phyloP scores from a whole-genome alignment of 2,329 filamentous ascomycete genomes.

The Clonostachys rhizophaga region DNA sequence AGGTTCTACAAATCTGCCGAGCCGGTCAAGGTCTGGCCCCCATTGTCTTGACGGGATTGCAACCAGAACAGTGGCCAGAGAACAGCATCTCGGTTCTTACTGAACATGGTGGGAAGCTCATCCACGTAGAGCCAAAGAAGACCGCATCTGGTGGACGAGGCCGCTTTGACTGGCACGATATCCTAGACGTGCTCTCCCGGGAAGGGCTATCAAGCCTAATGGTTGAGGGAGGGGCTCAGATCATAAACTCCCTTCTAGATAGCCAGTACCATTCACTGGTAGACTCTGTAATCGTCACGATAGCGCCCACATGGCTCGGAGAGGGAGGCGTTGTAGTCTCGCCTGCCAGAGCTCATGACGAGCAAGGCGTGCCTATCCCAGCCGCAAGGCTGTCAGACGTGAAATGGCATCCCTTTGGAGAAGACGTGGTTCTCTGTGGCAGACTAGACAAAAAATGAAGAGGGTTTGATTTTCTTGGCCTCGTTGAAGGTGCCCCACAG shows the following conservation, averaged over 20 bases:
- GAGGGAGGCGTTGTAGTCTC: constrained; percentile 75
- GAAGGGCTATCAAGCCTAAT: constrained; percentile 74
- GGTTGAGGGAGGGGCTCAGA: constrained; percentile 81
- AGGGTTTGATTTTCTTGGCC: too few relatives aligned
- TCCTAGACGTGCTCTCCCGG: constrained; percentile 52
- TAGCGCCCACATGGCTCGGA: constrained; percentile 89
- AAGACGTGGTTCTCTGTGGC: constrained; percentile 80
- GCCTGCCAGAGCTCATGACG: constrained; percentile 53
- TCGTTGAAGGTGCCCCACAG: too few relatives aligned
- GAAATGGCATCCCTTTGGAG: constrained; percentile 72
- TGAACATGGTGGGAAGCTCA: constrained; percentile 46
- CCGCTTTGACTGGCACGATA: constrained; percentile 58
- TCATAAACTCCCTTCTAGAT: constrained; percentile 79
- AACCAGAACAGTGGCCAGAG: constrained; percentile 34
- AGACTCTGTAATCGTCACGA: constrained; percentile 78
- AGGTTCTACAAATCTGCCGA: constrained; percentile 61
- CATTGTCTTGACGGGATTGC: constrained; percentile 58
- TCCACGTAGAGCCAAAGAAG: constrained; percentile 27
- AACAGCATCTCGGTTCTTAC: constrained; percentile 36
- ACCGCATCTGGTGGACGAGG: constrained; percentile 26
- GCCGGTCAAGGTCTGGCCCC: constrained; percentile 67
- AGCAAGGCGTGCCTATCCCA: constrained; percentile 46
- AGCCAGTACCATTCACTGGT: constrained; percentile 57
- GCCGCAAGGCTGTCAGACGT: constrained; percentile 63
- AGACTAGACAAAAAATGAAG: constrained; percentile 10